Percentiles rank a stretch among this genome's conserved stretches.
Conservation (phyloP, 306 rosid genomes). For the Chamaecrista fasciculata region DNA sequence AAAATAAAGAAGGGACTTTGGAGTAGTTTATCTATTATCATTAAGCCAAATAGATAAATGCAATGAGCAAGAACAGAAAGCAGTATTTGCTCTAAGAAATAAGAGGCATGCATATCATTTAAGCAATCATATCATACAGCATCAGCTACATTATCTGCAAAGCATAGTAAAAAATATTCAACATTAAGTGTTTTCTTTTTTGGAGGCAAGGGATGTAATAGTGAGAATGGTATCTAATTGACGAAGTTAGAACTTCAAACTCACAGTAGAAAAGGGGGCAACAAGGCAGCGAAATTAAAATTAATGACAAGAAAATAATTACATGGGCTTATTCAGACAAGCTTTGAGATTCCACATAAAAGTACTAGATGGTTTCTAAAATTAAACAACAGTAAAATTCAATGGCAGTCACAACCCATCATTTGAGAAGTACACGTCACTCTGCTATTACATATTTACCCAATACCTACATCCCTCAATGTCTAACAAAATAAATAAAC, state of each 20-base stretch:
- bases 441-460: constrained; percentile 19
- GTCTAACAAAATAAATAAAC: background rate
- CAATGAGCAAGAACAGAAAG: background rate
- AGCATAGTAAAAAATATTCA: background rate
- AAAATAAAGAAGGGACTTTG: constrained; percentile 1
- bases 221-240: background rate
- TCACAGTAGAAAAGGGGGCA: constrained; percentile 10
- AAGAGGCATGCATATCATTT: background rate
- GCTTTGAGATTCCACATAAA: constrained; percentile 14
- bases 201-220: background rate
- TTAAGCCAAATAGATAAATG: constrained; percentile 17
- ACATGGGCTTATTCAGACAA: background rate
- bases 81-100: background rate
- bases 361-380: constrained; percentile 21
- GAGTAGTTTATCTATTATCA: background rate
- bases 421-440: constrained; percentile 14
- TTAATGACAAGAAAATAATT: background rate
- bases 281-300: background rate
- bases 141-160: constrained; percentile 7
- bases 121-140: constrained; percentile 7
- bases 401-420: background rate
- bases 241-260: constrained; percentile 2
- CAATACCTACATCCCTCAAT: background rate
- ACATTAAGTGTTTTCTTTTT: constrained; percentile 8
- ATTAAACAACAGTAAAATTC: constrained; percentile 18